Evolutionary conservation across 2,329 filamentous ascomycete species (phyloP).

Genomic region (Xylariaceae sp.): DNA sequence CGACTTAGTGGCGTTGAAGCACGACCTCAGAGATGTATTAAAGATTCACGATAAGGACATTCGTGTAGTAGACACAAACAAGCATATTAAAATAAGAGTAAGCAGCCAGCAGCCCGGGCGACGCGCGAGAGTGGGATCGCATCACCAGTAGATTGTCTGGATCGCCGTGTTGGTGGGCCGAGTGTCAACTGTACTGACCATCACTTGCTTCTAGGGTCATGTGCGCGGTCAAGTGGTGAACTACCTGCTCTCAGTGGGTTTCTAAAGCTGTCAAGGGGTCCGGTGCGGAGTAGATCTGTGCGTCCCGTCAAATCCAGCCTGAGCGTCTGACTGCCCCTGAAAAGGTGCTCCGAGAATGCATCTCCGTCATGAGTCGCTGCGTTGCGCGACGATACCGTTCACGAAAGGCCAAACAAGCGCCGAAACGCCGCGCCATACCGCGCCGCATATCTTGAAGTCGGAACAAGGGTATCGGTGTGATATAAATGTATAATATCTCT

Average conservation of each 20-base stretch:
- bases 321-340: background rate
- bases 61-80: slow-evolving; percentile 55
- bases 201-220: slow-evolving; percentile 20
- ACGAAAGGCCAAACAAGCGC: background rate
- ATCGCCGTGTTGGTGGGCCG: background rate
- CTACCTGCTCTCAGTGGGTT: slow-evolving; percentile 26
- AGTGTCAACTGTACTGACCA: background rate
- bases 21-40: slow-evolving; percentile 58
- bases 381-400: slow-evolving; percentile 3
- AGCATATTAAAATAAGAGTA: slow-evolving; percentile 72
- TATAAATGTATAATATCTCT: slow-evolving; percentile 17
- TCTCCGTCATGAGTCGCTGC: background rate
- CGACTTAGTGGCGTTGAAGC: slow-evolving; percentile 56
- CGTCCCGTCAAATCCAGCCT: background rate
- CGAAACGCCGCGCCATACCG: background rate
- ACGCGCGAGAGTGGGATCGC: background rate
- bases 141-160: too few species aligned
- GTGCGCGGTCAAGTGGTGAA: slow-evolving; percentile 20
- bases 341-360: background rate
- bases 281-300: too few species aligned
- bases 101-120: background rate
- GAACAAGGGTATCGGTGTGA: slow-evolving; percentile 5
- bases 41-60: slow-evolving; percentile 51
- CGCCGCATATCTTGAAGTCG: slow-evolving; percentile 1
- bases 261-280: slow-evolving; percentile 15